Base-by-base conservation (phyloP, 805 yeast species). In the Danielozyma ontarioensis region DNA sequence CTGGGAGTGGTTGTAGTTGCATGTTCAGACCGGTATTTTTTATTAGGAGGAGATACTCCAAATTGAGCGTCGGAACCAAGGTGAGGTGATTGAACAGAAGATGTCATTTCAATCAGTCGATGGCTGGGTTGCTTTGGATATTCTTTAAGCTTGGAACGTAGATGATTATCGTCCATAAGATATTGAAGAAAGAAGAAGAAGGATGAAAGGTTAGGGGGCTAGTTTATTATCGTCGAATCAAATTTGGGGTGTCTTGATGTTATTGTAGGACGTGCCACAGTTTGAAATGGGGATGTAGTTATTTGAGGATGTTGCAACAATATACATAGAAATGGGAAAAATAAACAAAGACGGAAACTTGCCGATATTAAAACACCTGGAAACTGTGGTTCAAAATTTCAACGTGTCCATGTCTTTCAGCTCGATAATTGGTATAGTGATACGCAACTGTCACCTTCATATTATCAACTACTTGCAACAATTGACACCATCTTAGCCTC, bases 1-100 rank as follows among this genome's bases (percentile, higher is more conserved):
- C 46, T 29, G 13, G 41, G 34, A n/a, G 40, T 37, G 13, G 33
- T 28, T 12, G 22, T 17, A 13, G 36, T 36, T 34, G 37, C 4
- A 46, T 37, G 28, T 41, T 34, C 40, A 41, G 39, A 32, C 17
- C 10, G 18, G 22, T 28, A n/a, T 29, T 34, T 36, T 27, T 43
- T 43, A 15, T 18, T 27, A 24, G 39, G 37, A 10, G 44, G 42
- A 13, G 35, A 26, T 22, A 18, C n/a, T 6, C 32, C 31, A 8
- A 18, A 18, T 16, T 5, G 19, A 7, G 11, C 19, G 12, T 11
- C 29, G 11, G n/a, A 11, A 27, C 11, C 18, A 27, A 11, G 11
- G n/a, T 18, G 13, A 14, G 19, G 17, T 27, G 13, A 13, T 13
- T n/a, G 17, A n/a, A 13, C 17, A 15, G n/a, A n/a, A n/a, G n/a